phyloP scores from a whole-genome alignment of 2,329 filamentous ascomycete genomes.

The Pyricularia grisea region DNA sequence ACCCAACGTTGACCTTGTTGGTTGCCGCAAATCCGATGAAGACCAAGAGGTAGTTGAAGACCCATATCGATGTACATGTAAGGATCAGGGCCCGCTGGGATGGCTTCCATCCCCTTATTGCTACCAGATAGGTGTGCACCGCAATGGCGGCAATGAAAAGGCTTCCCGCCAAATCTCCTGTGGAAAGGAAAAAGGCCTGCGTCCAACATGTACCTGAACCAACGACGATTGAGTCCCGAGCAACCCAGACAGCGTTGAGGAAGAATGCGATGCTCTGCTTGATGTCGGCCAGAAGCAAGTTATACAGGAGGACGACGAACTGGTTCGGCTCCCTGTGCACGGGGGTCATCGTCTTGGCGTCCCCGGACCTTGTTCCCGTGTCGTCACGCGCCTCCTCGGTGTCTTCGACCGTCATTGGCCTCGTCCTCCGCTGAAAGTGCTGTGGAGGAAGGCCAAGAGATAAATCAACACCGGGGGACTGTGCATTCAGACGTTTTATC shows the following conservation, averaged over 20 bases:
- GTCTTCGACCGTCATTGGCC: neutral
- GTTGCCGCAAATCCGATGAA: constrained; percentile 25
- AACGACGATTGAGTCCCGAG: constrained; percentile 35
- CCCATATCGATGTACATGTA: constrained; percentile 34
- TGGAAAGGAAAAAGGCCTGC: constrained; percentile 50
- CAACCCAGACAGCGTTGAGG: constrained; percentile 42
- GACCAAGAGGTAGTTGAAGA: constrained; percentile 37
- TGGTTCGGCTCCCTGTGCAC: constrained; percentile 30
- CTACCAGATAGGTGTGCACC: constrained; percentile 45
- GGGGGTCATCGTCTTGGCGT: constrained; percentile 5
- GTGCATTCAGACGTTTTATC: neutral
- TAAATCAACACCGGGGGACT: constrained; percentile 14
- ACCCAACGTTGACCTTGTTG: constrained; percentile 16
- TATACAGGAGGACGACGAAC: constrained; percentile 50
- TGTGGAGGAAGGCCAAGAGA: constrained; percentile 17
- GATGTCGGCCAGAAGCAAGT: constrained; percentile 48
- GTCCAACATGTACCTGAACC: constrained; percentile 36
- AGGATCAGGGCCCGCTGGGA: constrained; percentile 32
- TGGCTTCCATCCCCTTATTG: constrained; percentile 39
- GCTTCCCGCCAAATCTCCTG: constrained; percentile 45
- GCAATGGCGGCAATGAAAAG: constrained; percentile 50
- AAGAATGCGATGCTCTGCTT: constrained; percentile 47
- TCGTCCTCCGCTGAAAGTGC: constrained; percentile 11
- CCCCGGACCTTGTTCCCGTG: constrained; percentile 1
- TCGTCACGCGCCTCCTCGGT: neutral